These are phyloP conservation scores for Leishmania major DNA, from an alignment of 208 protist species.

Conservation along the genomic window DNA sequence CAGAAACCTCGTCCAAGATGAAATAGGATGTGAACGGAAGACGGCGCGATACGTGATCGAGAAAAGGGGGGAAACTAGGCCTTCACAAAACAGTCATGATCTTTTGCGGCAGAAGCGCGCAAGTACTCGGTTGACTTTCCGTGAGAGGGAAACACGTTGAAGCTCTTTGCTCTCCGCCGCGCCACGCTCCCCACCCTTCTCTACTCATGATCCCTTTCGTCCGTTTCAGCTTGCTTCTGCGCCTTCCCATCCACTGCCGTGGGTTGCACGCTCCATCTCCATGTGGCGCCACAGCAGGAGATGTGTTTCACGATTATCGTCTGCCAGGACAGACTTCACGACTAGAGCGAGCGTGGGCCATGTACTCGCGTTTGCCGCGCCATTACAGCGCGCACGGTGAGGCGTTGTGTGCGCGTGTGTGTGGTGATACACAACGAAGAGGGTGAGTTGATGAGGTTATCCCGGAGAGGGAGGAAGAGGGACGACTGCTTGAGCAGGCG, in stretches of 20 bases:
- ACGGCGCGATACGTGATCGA: neutral
- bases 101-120: no score
- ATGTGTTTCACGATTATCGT: neutral
- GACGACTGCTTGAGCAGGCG: no score
- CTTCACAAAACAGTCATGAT: neutral
- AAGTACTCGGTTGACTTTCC: neutral
- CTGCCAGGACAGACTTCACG: neutral
- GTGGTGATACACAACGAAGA: neutral
- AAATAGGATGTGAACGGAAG: neutral
- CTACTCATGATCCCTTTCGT: neutral
- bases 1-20: neutral
- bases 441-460: neutral
- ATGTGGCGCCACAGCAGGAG: no score
- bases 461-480: neutral
- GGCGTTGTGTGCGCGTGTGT: neutral
- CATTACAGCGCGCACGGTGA: neutral
- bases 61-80: neutral
- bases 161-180: neutral
- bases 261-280: neutral
- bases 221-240: neutral
- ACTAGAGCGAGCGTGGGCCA: neutral
- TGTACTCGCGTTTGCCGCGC: neutral
- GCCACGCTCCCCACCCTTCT: no score
- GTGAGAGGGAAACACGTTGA: neutral
- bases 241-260: neutral